These are phyloP conservation scores for Trametes coccinea DNA, from an alignment of 768 basidiomycete genomes.

Conservation along the genomic window DNA sequence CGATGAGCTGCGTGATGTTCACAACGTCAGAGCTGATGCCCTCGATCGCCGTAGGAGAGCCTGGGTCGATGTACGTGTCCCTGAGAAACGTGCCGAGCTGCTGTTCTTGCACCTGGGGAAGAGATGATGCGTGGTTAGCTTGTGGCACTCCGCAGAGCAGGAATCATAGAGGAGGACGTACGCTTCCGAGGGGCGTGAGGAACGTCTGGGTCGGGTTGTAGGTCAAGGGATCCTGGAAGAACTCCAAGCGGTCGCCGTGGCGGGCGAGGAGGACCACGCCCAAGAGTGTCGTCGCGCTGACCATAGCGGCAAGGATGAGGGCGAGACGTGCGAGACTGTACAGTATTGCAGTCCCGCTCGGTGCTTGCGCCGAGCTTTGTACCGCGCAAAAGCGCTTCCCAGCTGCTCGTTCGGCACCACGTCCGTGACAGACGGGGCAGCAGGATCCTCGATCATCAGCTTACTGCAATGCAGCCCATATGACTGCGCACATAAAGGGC, in stretches of 20 bases:
- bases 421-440: too few species aligned
- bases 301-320: not conserved
- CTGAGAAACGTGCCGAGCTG: slow-evolving; percentile 52
- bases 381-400: too few species aligned
- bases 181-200: slow-evolving; percentile 28
- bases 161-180: slow-evolving; percentile 3
- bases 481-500: too few species aligned
- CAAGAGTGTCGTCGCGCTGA: slow-evolving; percentile 16
- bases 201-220: slow-evolving; percentile 24
- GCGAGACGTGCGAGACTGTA: too few species aligned
- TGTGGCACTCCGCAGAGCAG: not conserved
- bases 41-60: slow-evolving; percentile 51
- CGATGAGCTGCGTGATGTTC: slow-evolving; percentile 39
- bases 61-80: slow-evolving; percentile 49
- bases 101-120: slow-evolving; percentile 28
- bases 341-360: too few species aligned
- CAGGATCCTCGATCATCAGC: too few species aligned
- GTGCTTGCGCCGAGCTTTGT: too few species aligned
- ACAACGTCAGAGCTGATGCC: slow-evolving; percentile 37
- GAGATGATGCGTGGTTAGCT: too few species aligned
- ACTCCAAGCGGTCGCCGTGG: slow-evolving; percentile 29
- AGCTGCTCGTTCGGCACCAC: too few species aligned
- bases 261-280: slow-evolving; percentile 27
- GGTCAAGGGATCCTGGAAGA: slow-evolving; percentile 31
- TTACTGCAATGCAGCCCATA: too few species aligned